Percentiles rank a stretch among this genome's conserved stretches.
These are phyloP conservation scores for Trichoderma virens DNA, from an alignment of 495 filamentous ascomycete species.

Conservation along the genomic window DNA sequence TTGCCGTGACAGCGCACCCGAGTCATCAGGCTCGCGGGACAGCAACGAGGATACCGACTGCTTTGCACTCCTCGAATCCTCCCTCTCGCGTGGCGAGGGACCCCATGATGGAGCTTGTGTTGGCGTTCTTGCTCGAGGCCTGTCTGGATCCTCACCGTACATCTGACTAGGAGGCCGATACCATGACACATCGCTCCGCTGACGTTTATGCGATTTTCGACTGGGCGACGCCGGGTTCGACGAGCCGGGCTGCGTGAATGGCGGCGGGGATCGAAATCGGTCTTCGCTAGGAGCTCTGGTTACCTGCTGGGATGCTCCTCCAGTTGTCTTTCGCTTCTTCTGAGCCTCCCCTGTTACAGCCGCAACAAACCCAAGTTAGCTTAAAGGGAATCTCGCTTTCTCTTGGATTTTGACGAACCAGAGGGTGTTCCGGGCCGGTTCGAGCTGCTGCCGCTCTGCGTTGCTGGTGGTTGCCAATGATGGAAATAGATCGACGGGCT, in stretches of 20 bases:
- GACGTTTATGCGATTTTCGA: conserved; percentile 58
- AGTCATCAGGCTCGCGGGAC: conserved; percentile 30
- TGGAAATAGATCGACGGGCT: conserved; percentile 79
- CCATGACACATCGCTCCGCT: conserved; percentile 58
- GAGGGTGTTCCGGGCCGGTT: conserved; percentile 58
- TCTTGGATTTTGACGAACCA: conserved; percentile 54
- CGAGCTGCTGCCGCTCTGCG: conserved; percentile 43
- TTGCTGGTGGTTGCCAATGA: conserved; percentile 77
- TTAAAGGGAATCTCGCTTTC: conserved; percentile 32
- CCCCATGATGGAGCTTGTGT: conserved; percentile 23
- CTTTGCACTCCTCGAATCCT: conserved; percentile 24
- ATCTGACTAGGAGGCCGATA: conserved; percentile 27
- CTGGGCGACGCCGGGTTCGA: conserved; percentile 50
- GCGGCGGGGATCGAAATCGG: conserved; percentile 45
- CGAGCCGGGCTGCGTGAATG: conserved; percentile 48
- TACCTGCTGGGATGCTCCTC: conserved; percentile 42
- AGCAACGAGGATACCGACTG: conserved; percentile 43
- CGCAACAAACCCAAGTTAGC: conserved; percentile 40
- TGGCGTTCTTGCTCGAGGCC: conserved; percentile 19
- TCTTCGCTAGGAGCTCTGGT: conserved; percentile 48
- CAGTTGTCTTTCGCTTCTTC: conserved; percentile 65
- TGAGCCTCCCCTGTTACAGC: conserved; percentile 52
- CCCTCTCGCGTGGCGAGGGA: conserved; percentile 13
- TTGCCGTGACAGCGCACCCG: neutral
- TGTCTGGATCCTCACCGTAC: neutral